These are phyloP conservation scores for Corymbia citriodora DNA, from an alignment of 441 rosid genomes.

Conservation along the genomic window DNA sequence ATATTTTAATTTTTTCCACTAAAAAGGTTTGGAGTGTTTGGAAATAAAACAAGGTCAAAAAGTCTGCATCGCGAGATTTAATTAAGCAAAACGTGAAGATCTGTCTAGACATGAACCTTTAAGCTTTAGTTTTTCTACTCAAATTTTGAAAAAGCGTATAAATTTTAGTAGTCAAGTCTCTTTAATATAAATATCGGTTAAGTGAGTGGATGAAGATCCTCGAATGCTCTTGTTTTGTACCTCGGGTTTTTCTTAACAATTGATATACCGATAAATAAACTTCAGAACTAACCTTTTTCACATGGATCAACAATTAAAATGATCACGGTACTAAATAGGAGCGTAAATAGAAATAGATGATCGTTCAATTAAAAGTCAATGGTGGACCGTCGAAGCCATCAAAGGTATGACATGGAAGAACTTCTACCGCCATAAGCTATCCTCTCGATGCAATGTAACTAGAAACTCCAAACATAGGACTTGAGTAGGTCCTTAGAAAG, in stretches of 20 bases:
- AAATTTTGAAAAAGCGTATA: background rate
- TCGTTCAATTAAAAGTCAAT: background rate
- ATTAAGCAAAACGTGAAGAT: background rate
- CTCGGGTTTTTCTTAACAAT: accelerated
- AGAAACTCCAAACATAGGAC: background rate
- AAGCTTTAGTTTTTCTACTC: background rate
- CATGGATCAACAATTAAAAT: too few relatives aligned
- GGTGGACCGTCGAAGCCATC: background rate
- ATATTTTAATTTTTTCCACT: background rate
- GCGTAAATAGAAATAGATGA: background rate
- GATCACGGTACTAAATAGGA: background rate
- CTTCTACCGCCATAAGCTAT: background rate
- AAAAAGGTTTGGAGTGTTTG: background rate
- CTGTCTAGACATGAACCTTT: background rate
- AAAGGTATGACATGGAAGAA: too few relatives aligned
- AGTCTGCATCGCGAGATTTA: accelerated
- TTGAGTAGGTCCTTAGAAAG: too few relatives aligned
- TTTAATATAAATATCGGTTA: too few relatives aligned
- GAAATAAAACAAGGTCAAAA: background rate
- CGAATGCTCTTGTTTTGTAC: background rate
- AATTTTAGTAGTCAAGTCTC: too few relatives aligned
- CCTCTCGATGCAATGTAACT: background rate
- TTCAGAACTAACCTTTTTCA: too few relatives aligned
- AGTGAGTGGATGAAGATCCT: background rate
- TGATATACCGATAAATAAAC: too few relatives aligned